A percentile compares a stretch with the other conserved stretches of the same genome.
phyloP scores from a whole-genome alignment of 805 yeast genomes.

The Barnettozyma vustinii region DNA sequence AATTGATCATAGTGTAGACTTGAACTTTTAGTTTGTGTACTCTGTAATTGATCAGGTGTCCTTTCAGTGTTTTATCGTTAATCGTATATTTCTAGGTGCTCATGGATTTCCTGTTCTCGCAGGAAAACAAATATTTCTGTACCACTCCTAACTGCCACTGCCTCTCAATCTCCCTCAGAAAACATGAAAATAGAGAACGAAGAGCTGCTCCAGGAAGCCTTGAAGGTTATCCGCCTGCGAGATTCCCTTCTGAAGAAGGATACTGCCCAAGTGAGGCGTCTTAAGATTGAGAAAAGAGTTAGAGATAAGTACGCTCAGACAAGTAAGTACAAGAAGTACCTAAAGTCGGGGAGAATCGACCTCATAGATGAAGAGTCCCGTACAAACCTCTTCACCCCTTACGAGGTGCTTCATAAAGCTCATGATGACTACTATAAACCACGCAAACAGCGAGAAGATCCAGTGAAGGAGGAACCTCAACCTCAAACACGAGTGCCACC shows the following conservation, averaged over 20 bases:
- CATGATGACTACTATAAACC: constrained; percentile 19
- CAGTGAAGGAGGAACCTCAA: neutral
- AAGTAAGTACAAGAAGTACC: constrained; percentile 18
- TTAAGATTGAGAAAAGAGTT: constrained; percentile 18
- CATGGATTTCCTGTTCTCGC: neutral
- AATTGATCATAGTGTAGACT: neutral
- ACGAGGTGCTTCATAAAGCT: constrained; percentile 12
- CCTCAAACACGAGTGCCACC: neutral
- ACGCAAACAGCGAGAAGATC: constrained; percentile 19
- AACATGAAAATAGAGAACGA: constrained; percentile 1
- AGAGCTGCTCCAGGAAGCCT: constrained; percentile 12
- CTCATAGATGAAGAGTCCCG: constrained; percentile 17
- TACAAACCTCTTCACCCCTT: constrained; percentile 12
- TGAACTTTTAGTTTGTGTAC: neutral
- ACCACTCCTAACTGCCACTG: neutral
- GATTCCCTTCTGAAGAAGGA: constrained; percentile 10
- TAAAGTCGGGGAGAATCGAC: constrained; percentile 24
- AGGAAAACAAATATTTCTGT: neutral
- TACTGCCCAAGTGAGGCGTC: constrained; percentile 8
- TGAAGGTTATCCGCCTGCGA: constrained; percentile 14
- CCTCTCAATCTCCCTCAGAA: neutral
- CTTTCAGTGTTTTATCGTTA: neutral
- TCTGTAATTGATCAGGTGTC: neutral
- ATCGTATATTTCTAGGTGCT: neutral
- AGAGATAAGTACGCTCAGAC: constrained; percentile 15